phyloP scores from a whole-genome alignment of 768 basidiomycete species.

The Trametes cingulata region DNA sequence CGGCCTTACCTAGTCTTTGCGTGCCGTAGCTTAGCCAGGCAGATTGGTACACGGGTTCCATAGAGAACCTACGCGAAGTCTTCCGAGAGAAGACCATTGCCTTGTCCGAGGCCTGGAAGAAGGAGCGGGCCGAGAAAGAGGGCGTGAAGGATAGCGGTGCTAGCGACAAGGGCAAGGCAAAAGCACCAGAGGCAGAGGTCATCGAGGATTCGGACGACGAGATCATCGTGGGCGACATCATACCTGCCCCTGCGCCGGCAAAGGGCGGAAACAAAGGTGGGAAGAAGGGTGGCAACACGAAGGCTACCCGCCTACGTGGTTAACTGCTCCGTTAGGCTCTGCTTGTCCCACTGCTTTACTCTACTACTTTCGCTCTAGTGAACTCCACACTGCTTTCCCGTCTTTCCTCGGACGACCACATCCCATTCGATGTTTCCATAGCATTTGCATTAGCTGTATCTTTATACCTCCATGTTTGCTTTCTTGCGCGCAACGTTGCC shows the following conservation, averaged over 20 bases:
- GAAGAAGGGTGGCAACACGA: constrained; percentile 3
- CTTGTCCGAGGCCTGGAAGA: constrained; percentile 45
- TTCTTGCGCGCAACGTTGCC: neutral
- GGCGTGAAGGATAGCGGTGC: constrained; percentile 22
- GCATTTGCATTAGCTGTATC: constrained; percentile 14
- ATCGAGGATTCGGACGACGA: constrained; percentile 40
- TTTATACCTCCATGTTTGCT: constrained; percentile 1
- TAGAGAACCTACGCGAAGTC: constrained; percentile 48
- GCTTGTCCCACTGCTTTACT: neutral
- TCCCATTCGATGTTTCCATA: neutral
- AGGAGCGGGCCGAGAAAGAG: constrained; percentile 51
- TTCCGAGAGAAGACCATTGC: constrained; percentile 42
- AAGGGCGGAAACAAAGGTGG: neutral
- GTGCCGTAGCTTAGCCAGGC: constrained; percentile 36
- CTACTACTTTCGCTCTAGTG: constrained; percentile 11
- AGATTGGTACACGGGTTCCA: constrained; percentile 55
- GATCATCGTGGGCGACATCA: constrained; percentile 38
- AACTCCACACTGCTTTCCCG: neutral
- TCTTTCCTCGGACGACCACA: neutral
- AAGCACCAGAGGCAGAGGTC: constrained; percentile 28
- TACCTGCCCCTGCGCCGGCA: neutral
- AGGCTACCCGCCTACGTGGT: constrained; percentile 1
- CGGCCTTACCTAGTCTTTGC: constrained; percentile 27
- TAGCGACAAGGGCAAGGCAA: constrained; percentile 28
- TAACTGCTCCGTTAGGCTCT: neutral